These are phyloP conservation scores for Cylindrotheca closterium DNA, from an alignment of 108 stramenopile genomes.

Conservation along the genomic window DNA sequence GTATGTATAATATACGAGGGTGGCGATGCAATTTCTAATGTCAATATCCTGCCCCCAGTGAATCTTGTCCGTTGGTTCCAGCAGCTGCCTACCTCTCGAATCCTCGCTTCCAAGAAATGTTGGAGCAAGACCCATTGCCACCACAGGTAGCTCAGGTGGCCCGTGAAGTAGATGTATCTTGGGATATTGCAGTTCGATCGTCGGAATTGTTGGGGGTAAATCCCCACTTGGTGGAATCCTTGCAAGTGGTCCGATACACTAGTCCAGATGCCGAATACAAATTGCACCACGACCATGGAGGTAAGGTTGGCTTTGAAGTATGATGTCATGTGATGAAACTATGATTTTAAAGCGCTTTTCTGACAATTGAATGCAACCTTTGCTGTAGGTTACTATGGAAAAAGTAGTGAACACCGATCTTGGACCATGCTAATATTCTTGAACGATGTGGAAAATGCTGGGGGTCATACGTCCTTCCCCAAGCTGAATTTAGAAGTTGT, in stretches of 20 bases:
- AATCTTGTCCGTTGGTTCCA: slow-evolving; percentile 21
- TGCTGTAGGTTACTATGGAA: slow-evolving; percentile 15
- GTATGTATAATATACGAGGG: background rate
- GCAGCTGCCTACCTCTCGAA: slow-evolving; percentile 7
- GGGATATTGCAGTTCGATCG: slow-evolving; percentile 21
- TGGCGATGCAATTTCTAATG: background rate
- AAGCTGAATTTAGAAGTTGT: slow-evolving; percentile 15
- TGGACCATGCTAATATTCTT: slow-evolving; percentile 24
- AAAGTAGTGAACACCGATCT: slow-evolving; percentile 20
- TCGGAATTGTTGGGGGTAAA: slow-evolving; percentile 5
- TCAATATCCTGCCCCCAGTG: background rate
- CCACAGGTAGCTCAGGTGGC: slow-evolving; percentile 13
- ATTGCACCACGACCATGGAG: slow-evolving; percentile 32
- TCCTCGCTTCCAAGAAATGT: slow-evolving; percentile 7
- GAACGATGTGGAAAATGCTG: slow-evolving; percentile 9
- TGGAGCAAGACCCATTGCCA: slow-evolving; percentile 5
- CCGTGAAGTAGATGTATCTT: slow-evolving; percentile 23
- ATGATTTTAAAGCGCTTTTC: too few relatives aligned
- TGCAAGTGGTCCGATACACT: slow-evolving; percentile 26
- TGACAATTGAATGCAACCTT: too few relatives aligned
- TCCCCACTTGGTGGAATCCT: slow-evolving; percentile 14
- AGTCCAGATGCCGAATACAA: slow-evolving; percentile 15
- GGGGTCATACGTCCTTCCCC: slow-evolving; percentile 19
- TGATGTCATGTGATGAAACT: background rate
- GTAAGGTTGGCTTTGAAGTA: background rate